Evolutionary conservation across 2,329 filamentous ascomycete genomes (phyloP).

Genomic region (Trichoderma afroharzianum): DNA sequence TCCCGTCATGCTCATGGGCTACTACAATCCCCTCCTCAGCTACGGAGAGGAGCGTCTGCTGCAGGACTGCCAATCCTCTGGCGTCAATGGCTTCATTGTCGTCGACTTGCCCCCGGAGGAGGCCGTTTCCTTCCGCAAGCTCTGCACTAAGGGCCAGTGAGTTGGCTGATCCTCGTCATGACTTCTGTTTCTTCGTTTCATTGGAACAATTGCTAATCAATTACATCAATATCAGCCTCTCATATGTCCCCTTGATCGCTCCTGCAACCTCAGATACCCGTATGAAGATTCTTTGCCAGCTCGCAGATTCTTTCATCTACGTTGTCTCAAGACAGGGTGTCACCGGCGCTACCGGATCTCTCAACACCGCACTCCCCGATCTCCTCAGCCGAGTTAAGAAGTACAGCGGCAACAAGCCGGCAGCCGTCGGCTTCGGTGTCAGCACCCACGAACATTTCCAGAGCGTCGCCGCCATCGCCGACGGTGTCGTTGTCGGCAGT

Average conservation of each 20-base stretch:
- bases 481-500: conserved; percentile 94
- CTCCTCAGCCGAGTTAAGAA: conserved; percentile 83
- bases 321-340: conserved; percentile 97
- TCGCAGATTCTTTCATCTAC: conserved; percentile 98
- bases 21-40: conserved; percentile 93
- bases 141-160: conserved; percentile 73
- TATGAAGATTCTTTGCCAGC: conserved; percentile 93
- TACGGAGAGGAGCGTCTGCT: conserved; percentile 92
- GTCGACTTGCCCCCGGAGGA: conserved; percentile 95
- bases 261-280: conserved; percentile 87
- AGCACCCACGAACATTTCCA: conserved; percentile 93
- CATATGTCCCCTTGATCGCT: conserved; percentile 95
- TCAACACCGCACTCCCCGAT: conserved; percentile 78
- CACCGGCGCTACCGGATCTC: conserved; percentile 79
- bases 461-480: conserved; percentile 76
- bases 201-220: neutral
- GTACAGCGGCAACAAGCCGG: conserved; percentile 85
- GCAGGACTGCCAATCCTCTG: conserved; percentile 75
- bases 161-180: conserved; percentile 22
- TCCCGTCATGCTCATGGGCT: conserved; percentile 93
- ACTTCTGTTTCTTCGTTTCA: neutral
- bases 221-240: conserved; percentile 54
- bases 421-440: conserved; percentile 92
- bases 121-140: conserved; percentile 83
- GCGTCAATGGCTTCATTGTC: conserved; percentile 94